Percentiles rank a stretch among this genome's conserved stretches.
Conservation (phyloP, 148 eudicot species). For the Rhododendron vialii region DNA sequence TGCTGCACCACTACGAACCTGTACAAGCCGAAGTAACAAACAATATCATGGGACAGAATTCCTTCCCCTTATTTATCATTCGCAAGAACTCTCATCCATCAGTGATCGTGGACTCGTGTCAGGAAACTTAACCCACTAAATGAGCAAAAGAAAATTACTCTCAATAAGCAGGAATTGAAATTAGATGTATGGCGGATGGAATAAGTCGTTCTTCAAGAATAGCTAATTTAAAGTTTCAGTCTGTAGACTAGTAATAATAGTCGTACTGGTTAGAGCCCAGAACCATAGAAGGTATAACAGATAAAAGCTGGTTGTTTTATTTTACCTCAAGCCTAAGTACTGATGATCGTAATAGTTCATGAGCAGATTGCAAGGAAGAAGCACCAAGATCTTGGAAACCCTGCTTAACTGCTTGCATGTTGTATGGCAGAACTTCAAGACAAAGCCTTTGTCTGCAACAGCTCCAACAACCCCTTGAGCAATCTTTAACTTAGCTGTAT, state of each 20-base stretch:
- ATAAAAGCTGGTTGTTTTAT: background rate
- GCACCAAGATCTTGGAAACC: conserved; percentile 96
- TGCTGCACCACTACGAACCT: conserved; percentile 35
- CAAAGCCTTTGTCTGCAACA: conserved; percentile 16
- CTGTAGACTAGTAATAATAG: background rate
- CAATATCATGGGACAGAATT: background rate
- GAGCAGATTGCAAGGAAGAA: conserved; percentile 63
- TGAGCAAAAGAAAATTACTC: background rate
- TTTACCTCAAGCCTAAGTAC: conserved; percentile 78
- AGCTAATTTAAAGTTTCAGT: background rate
- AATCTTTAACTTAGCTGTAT: no score
- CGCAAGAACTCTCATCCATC: background rate
- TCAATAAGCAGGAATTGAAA: background rate
- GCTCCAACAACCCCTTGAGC: no score
- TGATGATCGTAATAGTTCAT: conserved; percentile 58
- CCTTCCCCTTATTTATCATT: background rate
- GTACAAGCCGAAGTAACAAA: background rate
- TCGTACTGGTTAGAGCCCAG: background rate
- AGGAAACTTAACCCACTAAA: background rate
- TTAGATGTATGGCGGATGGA: background rate
- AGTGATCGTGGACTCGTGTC: background rate
- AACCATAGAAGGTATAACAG: background rate
- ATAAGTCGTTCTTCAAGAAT: background rate
- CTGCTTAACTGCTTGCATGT: conserved; percentile 89
- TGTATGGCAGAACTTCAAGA: conserved; percentile 71